These are phyloP conservation scores for Parsonsia alboflavescens DNA, from an alignment of 257 asterid genomes.

Conservation along the genomic window DNA sequence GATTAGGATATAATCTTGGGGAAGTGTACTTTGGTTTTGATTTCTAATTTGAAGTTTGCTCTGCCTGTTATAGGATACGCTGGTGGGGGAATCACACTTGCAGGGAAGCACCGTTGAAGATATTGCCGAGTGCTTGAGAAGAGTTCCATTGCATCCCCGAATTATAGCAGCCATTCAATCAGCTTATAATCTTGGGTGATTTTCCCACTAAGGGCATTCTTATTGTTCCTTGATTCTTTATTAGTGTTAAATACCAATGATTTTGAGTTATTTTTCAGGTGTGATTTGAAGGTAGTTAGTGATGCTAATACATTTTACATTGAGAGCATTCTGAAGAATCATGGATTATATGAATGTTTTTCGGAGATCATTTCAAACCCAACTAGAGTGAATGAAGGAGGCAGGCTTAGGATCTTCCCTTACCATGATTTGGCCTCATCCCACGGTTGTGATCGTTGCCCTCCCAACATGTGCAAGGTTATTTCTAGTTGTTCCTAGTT, in stretches of 20 bases:
- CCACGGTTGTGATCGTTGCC: slow-evolving; percentile 67
- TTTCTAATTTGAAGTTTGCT: background rate
- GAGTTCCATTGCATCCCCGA: slow-evolving; percentile 51
- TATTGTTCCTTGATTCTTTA: slow-evolving; percentile 1
- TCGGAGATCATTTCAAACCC: slow-evolving; percentile 72
- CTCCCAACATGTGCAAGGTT: slow-evolving; percentile 89
- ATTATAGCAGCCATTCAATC: slow-evolving; percentile 44
- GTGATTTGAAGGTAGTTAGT: slow-evolving; percentile 79
- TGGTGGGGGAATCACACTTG: slow-evolving; percentile 63
- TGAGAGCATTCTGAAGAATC: slow-evolving; percentile 60
- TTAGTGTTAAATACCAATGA: background rate
- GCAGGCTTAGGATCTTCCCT: slow-evolving; percentile 63
- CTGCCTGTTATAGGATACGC: slow-evolving; percentile 44
- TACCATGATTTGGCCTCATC: slow-evolving; percentile 34
- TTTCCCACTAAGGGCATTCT: too few relatives aligned
- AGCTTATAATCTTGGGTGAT: slow-evolving; percentile 67
- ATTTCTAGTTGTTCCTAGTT: background rate
- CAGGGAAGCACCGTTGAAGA: slow-evolving; percentile 56
- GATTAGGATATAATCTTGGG: background rate
- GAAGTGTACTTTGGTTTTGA: background rate
- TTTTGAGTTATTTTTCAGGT: slow-evolving; percentile 35
- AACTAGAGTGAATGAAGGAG: slow-evolving; percentile 40
- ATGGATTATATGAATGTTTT: slow-evolving; percentile 53
- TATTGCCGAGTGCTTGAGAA: slow-evolving; percentile 58
- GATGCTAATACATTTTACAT: slow-evolving; percentile 75